Evolutionary conservation across 345 rosid genomes (phyloP).

Genomic region (Chamaenerion angustifolium): DNA sequence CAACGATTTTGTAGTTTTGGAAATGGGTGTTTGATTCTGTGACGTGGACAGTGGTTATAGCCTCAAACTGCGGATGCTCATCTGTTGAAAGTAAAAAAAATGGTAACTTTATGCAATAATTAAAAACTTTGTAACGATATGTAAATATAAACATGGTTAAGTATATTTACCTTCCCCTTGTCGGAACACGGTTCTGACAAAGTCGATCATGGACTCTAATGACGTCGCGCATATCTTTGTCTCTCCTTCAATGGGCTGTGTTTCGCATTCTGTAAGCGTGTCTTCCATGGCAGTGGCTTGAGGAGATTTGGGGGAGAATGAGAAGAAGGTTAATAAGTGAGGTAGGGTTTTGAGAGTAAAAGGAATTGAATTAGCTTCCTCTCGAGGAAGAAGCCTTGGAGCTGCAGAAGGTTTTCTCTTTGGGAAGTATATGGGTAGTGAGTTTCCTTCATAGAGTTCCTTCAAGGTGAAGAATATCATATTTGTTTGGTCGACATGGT

Average conservation of each 20-base stretch:
- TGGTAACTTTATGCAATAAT: too few species aligned
- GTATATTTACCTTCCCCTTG: constrained; percentile 5
- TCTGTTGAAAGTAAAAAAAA: too few species aligned
- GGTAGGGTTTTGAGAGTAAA: constrained; percentile 30
- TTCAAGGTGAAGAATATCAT: constrained; percentile 28
- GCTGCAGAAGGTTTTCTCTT: constrained; percentile 14
- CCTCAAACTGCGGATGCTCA: too few species aligned
- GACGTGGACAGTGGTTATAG: constrained; percentile 15
- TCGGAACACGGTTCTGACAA: constrained; percentile 25
- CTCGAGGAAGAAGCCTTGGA: constrained; percentile 20
- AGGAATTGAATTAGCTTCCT: constrained; percentile 43
- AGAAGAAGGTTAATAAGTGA: constrained; percentile 37
- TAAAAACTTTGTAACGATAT: too few species aligned
- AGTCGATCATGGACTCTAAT: constrained; percentile 60
- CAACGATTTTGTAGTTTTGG: constrained; percentile 9
- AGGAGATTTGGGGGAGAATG: constrained; percentile 36
- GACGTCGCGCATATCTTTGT: constrained; percentile 44
- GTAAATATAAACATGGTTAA: too few species aligned
- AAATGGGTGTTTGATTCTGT: not conserved
- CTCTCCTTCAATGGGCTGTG: constrained; percentile 32
- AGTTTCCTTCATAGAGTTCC: constrained; percentile 20
- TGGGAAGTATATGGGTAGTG: constrained; percentile 19
- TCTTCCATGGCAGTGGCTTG: constrained; percentile 57
- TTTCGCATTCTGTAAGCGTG: constrained; percentile 40
- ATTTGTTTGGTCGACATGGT: constrained; percentile 8